A percentile compares a stretch with the other conserved stretches of the same genome.
These are phyloP conservation scores for Cornus suecica DNA, from an alignment of 148 eudicot genomes.

Conservation along the genomic window DNA sequence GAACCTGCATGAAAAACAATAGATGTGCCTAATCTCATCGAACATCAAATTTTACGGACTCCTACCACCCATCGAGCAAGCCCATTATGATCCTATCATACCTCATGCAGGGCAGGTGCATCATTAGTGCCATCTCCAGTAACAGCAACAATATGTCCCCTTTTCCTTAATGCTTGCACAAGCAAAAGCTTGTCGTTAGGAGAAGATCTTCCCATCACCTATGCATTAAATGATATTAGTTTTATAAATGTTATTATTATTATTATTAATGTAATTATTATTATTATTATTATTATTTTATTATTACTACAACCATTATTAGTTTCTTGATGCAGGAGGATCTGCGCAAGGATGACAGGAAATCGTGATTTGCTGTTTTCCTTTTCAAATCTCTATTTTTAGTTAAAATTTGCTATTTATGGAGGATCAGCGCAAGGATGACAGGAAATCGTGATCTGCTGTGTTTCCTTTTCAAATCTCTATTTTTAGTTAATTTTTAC, in stretches of 20 bases:
- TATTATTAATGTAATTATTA: background rate
- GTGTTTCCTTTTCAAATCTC: too few relatives aligned
- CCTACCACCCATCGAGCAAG: background rate
- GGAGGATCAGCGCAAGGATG: too few relatives aligned
- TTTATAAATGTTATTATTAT: background rate
- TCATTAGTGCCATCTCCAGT: slow-evolving; percentile 99
- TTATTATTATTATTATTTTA: background rate
- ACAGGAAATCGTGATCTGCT: too few relatives aligned
- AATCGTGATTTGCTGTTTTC: too few relatives aligned
- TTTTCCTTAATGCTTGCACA: slow-evolving; percentile 89
- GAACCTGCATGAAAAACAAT: too few relatives aligned
- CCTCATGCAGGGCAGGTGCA: slow-evolving; percentile 98
- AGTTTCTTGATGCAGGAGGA: too few relatives aligned
- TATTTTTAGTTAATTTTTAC: too few relatives aligned
- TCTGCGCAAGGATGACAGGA: too few relatives aligned
- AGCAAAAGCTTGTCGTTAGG: slow-evolving; percentile 93
- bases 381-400: too few relatives aligned
- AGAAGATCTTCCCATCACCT: slow-evolving; percentile 99
- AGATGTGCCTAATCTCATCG: too few relatives aligned
- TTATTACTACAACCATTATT: too few relatives aligned
- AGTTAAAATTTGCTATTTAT: too few relatives aligned
- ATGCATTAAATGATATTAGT: background rate
- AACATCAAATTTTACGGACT: background rate
- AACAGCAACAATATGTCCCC: slow-evolving; percentile 92
- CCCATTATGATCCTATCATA: slow-evolving; percentile 17